These are phyloP conservation scores for Eucalyptus virginea DNA, from an alignment of 345 rosid genomes.

Conservation along the genomic window DNA sequence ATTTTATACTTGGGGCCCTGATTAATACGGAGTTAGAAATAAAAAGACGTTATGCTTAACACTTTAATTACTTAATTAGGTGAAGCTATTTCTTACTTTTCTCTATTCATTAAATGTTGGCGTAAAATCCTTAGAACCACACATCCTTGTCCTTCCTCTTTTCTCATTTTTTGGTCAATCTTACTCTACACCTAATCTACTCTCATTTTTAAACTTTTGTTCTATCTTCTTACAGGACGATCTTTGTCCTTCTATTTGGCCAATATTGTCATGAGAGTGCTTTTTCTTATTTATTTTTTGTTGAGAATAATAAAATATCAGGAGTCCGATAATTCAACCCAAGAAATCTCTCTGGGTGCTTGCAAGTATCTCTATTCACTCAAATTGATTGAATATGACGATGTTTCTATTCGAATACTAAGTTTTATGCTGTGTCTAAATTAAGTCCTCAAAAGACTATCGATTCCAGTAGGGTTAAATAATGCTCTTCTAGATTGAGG, in stretches of 20 bases:
- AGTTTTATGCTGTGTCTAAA: background rate
- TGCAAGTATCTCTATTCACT: background rate
- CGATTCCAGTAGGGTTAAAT: background rate
- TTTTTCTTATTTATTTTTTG: background rate
- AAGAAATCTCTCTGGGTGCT: background rate
- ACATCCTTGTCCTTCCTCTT: background rate
- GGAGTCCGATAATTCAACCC: background rate
- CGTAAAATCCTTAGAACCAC: background rate
- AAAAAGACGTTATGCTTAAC: background rate
- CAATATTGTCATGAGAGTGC: background rate
- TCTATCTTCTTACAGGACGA: accelerated
- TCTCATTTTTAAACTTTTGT: accelerated
- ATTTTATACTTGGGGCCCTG: background rate
- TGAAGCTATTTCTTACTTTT: background rate
- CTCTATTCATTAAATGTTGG: background rate
- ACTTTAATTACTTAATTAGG: background rate
- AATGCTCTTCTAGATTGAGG: background rate
- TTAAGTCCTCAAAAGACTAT: background rate
- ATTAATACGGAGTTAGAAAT: background rate
- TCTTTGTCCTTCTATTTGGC: background rate
- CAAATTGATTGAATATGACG: background rate
- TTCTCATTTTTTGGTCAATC: too few relatives aligned
- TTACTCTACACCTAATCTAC: too few relatives aligned
- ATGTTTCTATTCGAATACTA: accelerated
- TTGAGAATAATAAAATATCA: background rate